Evolutionary conservation across 495 filamentous ascomycete species (phyloP).

Genomic region (Penicillium angulare): DNA sequence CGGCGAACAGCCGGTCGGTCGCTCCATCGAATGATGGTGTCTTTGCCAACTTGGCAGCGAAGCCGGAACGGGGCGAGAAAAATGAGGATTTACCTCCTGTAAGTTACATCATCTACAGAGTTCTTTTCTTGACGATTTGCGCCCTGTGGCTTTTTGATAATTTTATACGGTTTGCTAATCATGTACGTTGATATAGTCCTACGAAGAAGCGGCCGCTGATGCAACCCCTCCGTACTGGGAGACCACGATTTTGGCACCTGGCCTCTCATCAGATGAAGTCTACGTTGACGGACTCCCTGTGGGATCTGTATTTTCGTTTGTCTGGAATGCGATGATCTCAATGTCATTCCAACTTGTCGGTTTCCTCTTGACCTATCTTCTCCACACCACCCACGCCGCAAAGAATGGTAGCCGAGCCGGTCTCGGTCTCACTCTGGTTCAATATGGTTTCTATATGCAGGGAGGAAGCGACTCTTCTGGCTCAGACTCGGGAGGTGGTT

Average conservation of each 20-base stretch:
- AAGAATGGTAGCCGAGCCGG: slow-evolving; percentile 96
- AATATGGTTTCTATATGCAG: slow-evolving; percentile 96
- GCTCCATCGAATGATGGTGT: slow-evolving; percentile 77
- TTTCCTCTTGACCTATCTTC: slow-evolving; percentile 95
- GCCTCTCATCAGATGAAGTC: slow-evolving; percentile 82
- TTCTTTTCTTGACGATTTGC: too few relatives aligned
- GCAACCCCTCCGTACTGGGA: slow-evolving; percentile 98
- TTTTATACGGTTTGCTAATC: slow-evolving; percentile 23
- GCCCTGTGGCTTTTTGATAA: too few relatives aligned
- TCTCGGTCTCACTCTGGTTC: slow-evolving; percentile 92
- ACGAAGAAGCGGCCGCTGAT: slow-evolving; percentile 97
- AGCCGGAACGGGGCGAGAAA: slow-evolving; percentile 82
- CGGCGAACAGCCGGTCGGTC: slow-evolving; percentile 50
- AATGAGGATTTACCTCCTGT: slow-evolving; percentile 86
- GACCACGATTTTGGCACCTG: slow-evolving; percentile 93
- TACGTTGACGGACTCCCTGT: slow-evolving; percentile 96
- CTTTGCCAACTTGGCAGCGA: slow-evolving; percentile 91
- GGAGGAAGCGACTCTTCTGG: slow-evolving; percentile 47
- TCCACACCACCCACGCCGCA: slow-evolving; percentile 96
- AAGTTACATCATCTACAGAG: too few relatives aligned
- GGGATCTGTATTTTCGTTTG: slow-evolving; percentile 89
- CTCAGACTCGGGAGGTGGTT: slow-evolving; percentile 47
- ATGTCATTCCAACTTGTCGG: slow-evolving; percentile 98
- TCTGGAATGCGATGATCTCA: slow-evolving; percentile 98
- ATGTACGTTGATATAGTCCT: slow-evolving; percentile 59